Evolutionary conservation across 768 basidiomycete species (phyloP).

Genomic region (Pleurotus pulmonarius): DNA sequence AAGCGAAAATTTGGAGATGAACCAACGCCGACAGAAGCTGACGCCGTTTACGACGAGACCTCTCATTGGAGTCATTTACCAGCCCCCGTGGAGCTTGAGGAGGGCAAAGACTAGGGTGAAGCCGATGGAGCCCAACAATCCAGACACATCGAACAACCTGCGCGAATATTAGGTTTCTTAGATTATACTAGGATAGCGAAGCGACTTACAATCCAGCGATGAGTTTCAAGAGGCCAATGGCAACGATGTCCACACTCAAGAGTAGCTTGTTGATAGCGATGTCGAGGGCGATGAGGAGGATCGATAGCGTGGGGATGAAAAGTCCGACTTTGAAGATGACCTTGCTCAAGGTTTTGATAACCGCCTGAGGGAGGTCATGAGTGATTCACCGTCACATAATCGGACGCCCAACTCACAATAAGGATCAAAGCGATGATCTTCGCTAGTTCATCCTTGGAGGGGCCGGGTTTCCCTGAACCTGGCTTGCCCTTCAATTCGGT

Average conservation of each 20-base stretch:
- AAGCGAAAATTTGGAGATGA: no score
- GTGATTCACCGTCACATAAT: no score
- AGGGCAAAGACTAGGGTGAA: constrained; percentile 1
- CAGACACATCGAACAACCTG: constrained; percentile 2
- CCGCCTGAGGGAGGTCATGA: no score
- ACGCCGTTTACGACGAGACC: no score
- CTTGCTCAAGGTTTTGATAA: constrained; percentile 17
- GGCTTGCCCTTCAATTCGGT: constrained; percentile 10
- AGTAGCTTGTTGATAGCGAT: constrained; percentile 20
- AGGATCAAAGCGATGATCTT: constrained; percentile 20
- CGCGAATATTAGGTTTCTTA: not conserved
- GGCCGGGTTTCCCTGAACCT: constrained; percentile 14
- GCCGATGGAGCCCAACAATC: constrained; percentile 5
- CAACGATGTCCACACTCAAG: constrained; percentile 20
- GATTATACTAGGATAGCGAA: not conserved
- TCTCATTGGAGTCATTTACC: not conserved
- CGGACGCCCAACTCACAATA: constrained; percentile 20
- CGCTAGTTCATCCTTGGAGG: constrained; percentile 22
- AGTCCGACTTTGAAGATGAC: constrained; percentile 16
- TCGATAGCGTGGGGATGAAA: constrained; percentile 19
- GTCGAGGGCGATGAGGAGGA: constrained; percentile 21
- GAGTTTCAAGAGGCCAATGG: constrained; percentile 24
- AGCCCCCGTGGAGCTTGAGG: not conserved
- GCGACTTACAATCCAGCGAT: constrained; percentile 20
- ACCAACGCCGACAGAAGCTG: no score